Conservation (phyloP, 2,329 filamentous ascomycete genomes). For the Cryphonectria radicalis region DNA sequence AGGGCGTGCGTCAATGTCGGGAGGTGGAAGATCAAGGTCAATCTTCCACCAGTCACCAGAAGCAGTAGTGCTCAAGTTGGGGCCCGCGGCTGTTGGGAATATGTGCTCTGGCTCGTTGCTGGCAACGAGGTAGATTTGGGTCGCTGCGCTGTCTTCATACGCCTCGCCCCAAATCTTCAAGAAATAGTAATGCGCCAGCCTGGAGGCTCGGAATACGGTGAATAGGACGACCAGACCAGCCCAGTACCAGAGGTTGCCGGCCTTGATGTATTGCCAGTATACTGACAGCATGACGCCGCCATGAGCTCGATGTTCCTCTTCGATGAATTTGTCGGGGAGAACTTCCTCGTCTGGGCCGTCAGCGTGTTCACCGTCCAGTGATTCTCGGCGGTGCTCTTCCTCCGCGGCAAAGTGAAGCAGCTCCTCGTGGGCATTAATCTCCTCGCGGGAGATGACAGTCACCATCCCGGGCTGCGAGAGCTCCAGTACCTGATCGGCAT, state of each 20-base stretch:
- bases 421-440: slow-evolving; percentile 45
- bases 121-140: slow-evolving; percentile 19
- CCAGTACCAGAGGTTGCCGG: slow-evolving; percentile 79
- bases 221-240: slow-evolving; percentile 65
- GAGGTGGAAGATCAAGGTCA: slow-evolving; percentile 62
- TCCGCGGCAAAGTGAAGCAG: slow-evolving; percentile 43
- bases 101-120: slow-evolving; percentile 17
- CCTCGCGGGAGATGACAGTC: slow-evolving; percentile 30
- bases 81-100: slow-evolving; percentile 2
- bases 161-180: slow-evolving; percentile 87
- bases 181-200: slow-evolving; percentile 75
- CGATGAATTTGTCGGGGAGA: slow-evolving; percentile 68
- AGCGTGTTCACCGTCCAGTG: slow-evolving; percentile 30
- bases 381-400: slow-evolving; percentile 42
- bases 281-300: slow-evolving; percentile 76
- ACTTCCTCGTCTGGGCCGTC: slow-evolving; percentile 40
- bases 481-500: slow-evolving; percentile 76
- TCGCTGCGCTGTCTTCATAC: slow-evolving; percentile 52
- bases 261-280: slow-evolving; percentile 85
- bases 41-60: slow-evolving; percentile 35
- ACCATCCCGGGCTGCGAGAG: slow-evolving; percentile 54
- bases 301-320: slow-evolving; percentile 74
- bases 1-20: slow-evolving; percentile 67
- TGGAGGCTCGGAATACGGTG: slow-evolving; percentile 63
- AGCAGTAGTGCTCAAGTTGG: slow-evolving; percentile 16